These are phyloP conservation scores for Carnegiea gigantea DNA, from an alignment of 179 eudicot genomes.

Conservation along the genomic window DNA sequence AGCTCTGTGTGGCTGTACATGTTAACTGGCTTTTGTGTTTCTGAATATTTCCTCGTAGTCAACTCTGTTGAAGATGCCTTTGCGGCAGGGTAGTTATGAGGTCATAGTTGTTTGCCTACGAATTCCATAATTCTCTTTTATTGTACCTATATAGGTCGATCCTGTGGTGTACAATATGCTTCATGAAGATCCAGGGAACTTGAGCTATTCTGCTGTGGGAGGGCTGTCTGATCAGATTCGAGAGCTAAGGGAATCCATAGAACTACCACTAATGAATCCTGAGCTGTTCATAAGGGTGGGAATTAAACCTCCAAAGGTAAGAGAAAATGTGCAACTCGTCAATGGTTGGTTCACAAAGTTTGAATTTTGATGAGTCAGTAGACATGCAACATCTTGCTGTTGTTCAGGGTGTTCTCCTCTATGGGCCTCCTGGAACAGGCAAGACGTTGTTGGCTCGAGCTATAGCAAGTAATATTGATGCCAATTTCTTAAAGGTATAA, in stretches of 20 bases:
- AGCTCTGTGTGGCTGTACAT: background rate
- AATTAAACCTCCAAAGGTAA: conserved; percentile 88
- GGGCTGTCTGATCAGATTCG: conserved; percentile 96
- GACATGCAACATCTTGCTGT: background rate
- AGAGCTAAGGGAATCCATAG: conserved; percentile 96
- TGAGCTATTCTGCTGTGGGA: conserved; percentile 97
- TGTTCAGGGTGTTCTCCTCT: conserved; percentile 91
- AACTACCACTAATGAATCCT: conserved; percentile 97
- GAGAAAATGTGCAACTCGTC: background rate
- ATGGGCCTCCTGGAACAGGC: conserved; percentile 99
- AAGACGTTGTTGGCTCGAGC: conserved; percentile 98
- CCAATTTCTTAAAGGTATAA: conserved; percentile 82
- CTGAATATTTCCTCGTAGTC: too few species aligned
- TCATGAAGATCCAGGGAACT: conserved; percentile 99
- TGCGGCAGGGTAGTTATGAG: background rate
- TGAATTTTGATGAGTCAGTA: background rate
- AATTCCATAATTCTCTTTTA: background rate
- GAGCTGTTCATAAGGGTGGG: conserved; percentile 96
- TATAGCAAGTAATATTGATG: conserved; percentile 98
- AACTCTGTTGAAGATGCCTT: background rate
- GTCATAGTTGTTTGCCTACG: background rate
- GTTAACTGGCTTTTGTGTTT: too few species aligned
- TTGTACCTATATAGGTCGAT: conserved; percentile 59
- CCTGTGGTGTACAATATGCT: conserved; percentile 99
- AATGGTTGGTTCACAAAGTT: background rate